A percentile compares a stretch with the other conserved stretches of the same genome.
Conservation (phyloP, 108 stramenopile species). For the Fistulifera pelliculosa region DNA sequence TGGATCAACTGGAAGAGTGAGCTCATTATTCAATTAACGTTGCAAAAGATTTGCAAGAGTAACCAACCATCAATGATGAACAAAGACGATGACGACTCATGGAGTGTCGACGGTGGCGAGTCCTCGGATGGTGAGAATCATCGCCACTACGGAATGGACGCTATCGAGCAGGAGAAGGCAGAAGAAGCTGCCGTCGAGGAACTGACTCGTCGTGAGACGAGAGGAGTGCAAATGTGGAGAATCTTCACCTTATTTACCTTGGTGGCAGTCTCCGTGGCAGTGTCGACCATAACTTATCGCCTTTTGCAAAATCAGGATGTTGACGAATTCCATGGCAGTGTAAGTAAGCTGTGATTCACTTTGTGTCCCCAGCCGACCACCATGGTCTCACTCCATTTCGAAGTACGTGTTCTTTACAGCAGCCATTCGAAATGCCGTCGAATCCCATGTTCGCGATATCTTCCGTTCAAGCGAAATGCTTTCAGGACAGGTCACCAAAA, state of each 20-base stretch:
- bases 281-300: not conserved
- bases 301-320: slow-evolving; percentile 1
- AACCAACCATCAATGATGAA: no score
- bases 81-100: no score
- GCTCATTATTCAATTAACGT: no score
- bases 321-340: not conserved
- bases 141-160: no score
- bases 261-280: not conserved
- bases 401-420: slow-evolving; percentile 4
- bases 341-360: not conserved
- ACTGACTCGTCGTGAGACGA: slow-evolving; percentile 3
- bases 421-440: slow-evolving; percentile 2
- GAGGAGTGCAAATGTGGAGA: not conserved
- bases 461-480: not conserved
- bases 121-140: no score
- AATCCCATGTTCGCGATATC: not conserved
- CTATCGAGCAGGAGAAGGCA: no score
- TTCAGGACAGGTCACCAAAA: not conserved
- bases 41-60: no score
- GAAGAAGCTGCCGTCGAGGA: not conserved
- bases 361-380: not conserved
- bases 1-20: no score
- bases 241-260: not conserved
- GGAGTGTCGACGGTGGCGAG: no score
- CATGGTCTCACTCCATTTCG: not conserved